These are phyloP conservation scores for Saksenaea oblongispora DNA, from an alignment of 371 early-diverging fungal species.

Conservation along the genomic window DNA sequence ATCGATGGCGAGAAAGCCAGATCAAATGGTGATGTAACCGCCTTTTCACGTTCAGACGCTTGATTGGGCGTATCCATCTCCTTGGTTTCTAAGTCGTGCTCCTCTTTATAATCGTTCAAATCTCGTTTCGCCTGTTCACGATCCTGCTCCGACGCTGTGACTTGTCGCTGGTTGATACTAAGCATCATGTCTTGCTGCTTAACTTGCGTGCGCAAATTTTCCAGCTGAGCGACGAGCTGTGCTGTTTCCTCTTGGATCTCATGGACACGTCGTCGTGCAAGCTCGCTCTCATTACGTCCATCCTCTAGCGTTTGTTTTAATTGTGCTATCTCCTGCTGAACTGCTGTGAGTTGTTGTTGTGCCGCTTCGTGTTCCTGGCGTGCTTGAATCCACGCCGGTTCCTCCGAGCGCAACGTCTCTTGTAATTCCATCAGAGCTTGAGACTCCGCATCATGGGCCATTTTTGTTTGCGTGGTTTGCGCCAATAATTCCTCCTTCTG, in stretches of 20 bases:
- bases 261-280: slow-evolving; percentile 31
- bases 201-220: slow-evolving; percentile 29
- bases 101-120: slow-evolving; percentile 37
- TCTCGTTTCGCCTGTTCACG: slow-evolving; percentile 39
- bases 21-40: neutral
- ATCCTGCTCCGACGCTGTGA: slow-evolving; percentile 52
- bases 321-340: slow-evolving; percentile 20
- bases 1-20: neutral
- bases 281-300: slow-evolving; percentile 39
- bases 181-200: slow-evolving; percentile 51
- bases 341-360: slow-evolving; percentile 19
- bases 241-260: slow-evolving; percentile 45
- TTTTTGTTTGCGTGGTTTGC: slow-evolving; percentile 25
- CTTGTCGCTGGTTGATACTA: slow-evolving; percentile 50
- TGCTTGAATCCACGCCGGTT: slow-evolving; percentile 23
- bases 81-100: slow-evolving; percentile 19
- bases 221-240: slow-evolving; percentile 21
- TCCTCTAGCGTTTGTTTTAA: slow-evolving; percentile 26
- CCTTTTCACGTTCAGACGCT: neutral
- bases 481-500: slow-evolving; percentile 29
- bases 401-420: slow-evolving; percentile 18
- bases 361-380: slow-evolving; percentile 30
- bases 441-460: slow-evolving; percentile 27
- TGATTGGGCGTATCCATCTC: neutral
- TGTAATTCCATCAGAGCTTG: slow-evolving; percentile 22